Evolutionary conservation across 129 eudicot genomes (phyloP), one percentile per base, ranked within the genome.

Genomic region (Flaveria sonorensis): DNA sequence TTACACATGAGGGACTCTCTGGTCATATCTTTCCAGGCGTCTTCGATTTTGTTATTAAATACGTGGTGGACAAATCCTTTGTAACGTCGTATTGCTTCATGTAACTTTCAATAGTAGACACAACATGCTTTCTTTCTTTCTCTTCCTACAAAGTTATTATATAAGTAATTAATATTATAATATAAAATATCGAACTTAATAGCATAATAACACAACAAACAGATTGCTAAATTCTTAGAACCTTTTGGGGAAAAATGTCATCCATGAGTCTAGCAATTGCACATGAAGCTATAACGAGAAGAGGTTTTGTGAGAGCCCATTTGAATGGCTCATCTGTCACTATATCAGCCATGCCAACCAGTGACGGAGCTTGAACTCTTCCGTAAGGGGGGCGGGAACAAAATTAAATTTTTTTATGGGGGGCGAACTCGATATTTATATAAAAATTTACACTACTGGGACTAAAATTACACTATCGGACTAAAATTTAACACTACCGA

Each of bases 11-110:
- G 21, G 7, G 61, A 67, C 10, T 56, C 80, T 5, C 50, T 50
- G 43, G 50, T 74, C 53, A 81, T 72, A 59, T 77, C 77, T 75
- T 81, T 85, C 83, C 88, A 85, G 11, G 84, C 89, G 40, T 51
- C 57, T 68, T 70, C 68, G 7, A 85, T 39, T 30, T 77, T 65
- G 10, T 79, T 64, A 12, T 42, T 59, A 12, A 85, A 56, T 72
- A 73, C 42, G 2, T 59, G 8, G 13, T 69, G 52, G 14, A 30
- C 81, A 6, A 23, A 21, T 77, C 82, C 56, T 73, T 47, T 18
- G 61, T 42, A 23, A 67, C 81, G 2, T 63, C 59, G 18, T 73
- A 62, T 53, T 85, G 69, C 18, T 85, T 71, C 71, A 66, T 82
- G 76, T 75, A 85, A 67, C 80, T 78, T 8, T 85, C 89, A 2